phyloP scores from a whole-genome alignment of 2,329 filamentous ascomycete genomes.

The Ophiognomonia clavigignenti-juglandacearum region DNA sequence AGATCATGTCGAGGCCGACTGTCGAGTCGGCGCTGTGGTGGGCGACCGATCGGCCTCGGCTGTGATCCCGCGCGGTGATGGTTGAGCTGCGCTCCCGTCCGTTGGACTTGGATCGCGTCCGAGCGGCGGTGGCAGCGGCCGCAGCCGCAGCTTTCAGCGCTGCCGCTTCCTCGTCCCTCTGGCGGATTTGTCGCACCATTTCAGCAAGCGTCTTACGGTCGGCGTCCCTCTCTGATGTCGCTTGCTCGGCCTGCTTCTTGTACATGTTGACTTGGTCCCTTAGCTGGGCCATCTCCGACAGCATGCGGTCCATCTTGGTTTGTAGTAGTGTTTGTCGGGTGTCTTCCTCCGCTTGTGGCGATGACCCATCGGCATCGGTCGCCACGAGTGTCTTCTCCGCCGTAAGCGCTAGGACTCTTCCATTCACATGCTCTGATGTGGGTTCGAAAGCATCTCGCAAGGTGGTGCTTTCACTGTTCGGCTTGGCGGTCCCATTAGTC shows the following conservation, averaged over 20 bases:
- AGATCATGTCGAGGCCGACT: slow-evolving; percentile 23
- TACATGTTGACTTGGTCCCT: slow-evolving; percentile 75
- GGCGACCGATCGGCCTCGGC: slow-evolving; percentile 17
- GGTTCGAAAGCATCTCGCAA: slow-evolving; percentile 44
- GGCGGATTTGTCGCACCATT: slow-evolving; percentile 79
- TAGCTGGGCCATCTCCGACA: slow-evolving; percentile 75
- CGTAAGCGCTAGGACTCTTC: background rate
- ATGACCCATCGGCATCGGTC: background rate
- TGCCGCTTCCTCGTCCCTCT: slow-evolving; percentile 53
- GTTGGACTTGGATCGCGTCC: slow-evolving; percentile 33
- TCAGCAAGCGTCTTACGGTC: slow-evolving; percentile 74
- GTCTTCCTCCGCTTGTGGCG: background rate
- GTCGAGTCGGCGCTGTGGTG: slow-evolving; percentile 7
- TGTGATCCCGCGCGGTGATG: slow-evolving; percentile 14
- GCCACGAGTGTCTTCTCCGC: slow-evolving; percentile 24
- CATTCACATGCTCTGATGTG: slow-evolving; percentile 27
- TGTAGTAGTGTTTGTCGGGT: slow-evolving; percentile 41
- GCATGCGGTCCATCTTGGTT: slow-evolving; percentile 68
- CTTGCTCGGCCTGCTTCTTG: slow-evolving; percentile 70
- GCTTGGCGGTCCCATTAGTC: slow-evolving; percentile 33
- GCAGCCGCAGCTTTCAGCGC: slow-evolving; percentile 21
- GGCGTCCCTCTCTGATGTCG: slow-evolving; percentile 70
- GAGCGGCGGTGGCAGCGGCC: slow-evolving; percentile 31
- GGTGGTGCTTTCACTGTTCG: slow-evolving; percentile 32
- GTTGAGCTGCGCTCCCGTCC: slow-evolving; percentile 23